Evolutionary conservation across 495 filamentous ascomycete genomes (phyloP), one percentile per base, ranked within the genome.

Genomic region (Talaromyces adpressus): DNA sequence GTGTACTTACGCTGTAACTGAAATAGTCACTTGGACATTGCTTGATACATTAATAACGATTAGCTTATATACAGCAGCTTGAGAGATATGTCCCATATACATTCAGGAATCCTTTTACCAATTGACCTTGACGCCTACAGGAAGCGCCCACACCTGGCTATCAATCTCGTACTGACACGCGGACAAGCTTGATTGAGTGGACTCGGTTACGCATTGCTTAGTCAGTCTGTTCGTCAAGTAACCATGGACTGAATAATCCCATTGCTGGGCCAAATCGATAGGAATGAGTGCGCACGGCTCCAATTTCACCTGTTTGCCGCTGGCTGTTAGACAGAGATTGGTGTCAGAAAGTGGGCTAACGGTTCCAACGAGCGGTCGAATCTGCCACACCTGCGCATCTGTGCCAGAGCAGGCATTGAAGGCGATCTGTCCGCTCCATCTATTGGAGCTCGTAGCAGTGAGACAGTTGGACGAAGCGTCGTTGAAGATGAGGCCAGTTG

Each of bases 401-500:
- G 51, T 45, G 2, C 65, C 72, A 23, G 64, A 54, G 57, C 74
- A 76, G 4, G 66, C 23, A 23, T 65, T 63, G 45, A 75, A 75
- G 4, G 25, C 62, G 22, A 68, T 20, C 32, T 61, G 18, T n/a
- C 23, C 14, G 59, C 6, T 59, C 30, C 36, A 61, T 6, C 41
- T 27, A 6, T n/a, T 36, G 1, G 23, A 23, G 12, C 52, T 30
- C 1, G 58, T 57, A 6, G 71, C 72, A 12, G 74, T 73, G 61
- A 76, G 61, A 54, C 74, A 76, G 11, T 70, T 61, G 9, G 62
- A 67, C 1, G 74, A 74, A 1, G 69, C 68, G 0, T 73, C 73
- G 54, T 74, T 69, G 32, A 76, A 71, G 14, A 76, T 65, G 62
- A 75, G 72, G 2, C 72, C 74, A 1, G 74, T 76, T 0, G 74